phyloP scores from a whole-genome alignment of 2,329 filamentous ascomycete species.

The Ophiostoma montium region DNA sequence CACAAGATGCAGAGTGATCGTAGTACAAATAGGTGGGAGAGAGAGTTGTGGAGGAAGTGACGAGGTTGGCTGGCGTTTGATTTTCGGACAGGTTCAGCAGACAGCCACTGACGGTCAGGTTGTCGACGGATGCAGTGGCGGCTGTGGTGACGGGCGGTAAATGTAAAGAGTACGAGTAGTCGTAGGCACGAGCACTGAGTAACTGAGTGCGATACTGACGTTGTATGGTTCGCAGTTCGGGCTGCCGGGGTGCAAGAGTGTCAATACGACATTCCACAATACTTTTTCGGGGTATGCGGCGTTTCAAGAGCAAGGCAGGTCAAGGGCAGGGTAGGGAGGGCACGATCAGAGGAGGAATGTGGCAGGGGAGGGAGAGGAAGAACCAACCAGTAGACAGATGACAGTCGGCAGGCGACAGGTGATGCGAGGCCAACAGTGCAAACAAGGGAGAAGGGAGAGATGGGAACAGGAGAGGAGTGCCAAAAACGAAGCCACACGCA shows the following conservation, averaged over 20 bases:
- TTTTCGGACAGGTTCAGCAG: too few relatives aligned
- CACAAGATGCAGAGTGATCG: too few relatives aligned
- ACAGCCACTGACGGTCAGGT: too few relatives aligned
- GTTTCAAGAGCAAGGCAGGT: constrained; percentile 5
- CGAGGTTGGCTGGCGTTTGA: too few relatives aligned
- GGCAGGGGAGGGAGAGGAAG: not conserved
- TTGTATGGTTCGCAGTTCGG: not conserved
- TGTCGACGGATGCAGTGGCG: too few relatives aligned
- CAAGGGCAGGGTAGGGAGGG: not conserved
- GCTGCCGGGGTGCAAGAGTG: constrained; percentile 1
- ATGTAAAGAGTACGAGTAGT: not conserved
- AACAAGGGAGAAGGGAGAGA: not conserved
- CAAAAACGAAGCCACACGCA: too few relatives aligned
- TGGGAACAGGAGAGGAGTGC: not conserved
- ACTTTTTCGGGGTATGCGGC: constrained; percentile 1
- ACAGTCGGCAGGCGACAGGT: not conserved
- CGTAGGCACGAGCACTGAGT: not conserved
- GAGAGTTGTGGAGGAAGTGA: too few relatives aligned
- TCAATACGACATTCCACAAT: constrained; percentile 8
- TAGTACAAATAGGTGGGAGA: too few relatives aligned
- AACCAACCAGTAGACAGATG: not conserved
- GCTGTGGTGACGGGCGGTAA: not conserved
- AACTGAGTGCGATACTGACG: not conserved
- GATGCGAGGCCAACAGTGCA: not conserved
- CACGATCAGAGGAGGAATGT: not conserved